Evolutionary conservation across 176 grass and related monocot genomes (phyloP).

Genomic region (Zizania latifolia): DNA sequence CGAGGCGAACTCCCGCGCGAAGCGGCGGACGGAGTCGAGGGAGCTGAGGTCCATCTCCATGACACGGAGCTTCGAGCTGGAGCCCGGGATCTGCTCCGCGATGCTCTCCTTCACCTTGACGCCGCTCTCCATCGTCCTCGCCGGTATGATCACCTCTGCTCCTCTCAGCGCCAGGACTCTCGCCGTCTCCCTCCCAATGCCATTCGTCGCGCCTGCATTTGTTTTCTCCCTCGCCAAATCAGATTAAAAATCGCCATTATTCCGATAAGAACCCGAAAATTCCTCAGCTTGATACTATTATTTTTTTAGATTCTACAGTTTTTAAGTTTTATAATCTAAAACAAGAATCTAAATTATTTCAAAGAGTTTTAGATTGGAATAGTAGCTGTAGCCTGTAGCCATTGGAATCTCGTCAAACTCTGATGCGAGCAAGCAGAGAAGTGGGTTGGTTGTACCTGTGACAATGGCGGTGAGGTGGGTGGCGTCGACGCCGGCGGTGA

Average conservation of each 20-base stretch:
- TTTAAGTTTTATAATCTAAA: no score
- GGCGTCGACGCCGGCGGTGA: constrained; percentile 71
- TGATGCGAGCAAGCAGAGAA: no score
- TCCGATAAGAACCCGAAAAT: no score
- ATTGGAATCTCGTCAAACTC: no score
- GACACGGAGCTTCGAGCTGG: constrained; percentile 48
- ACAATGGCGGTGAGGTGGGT: constrained; percentile 69
- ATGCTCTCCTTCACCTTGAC: constrained; percentile 65
- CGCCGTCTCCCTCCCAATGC: constrained; percentile 80
- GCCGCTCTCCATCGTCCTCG: constrained; percentile 59
- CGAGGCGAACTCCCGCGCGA: constrained; percentile 44
- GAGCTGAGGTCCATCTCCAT: constrained; percentile 88
- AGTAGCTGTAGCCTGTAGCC: no score
- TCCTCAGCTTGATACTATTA: no score
- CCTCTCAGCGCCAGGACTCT: constrained; percentile 74
- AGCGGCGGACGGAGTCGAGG: constrained; percentile 53
- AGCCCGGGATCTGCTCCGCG: constrained; percentile 41
- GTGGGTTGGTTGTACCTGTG: constrained; percentile 62
- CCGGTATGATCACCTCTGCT: constrained; percentile 70
- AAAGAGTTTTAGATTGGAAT: no score
- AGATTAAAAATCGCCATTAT: no score
- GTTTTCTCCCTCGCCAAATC: neutral
- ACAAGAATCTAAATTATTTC: no score
- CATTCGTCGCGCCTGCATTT: constrained; percentile 64
- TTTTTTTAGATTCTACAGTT: no score